phyloP scores from a whole-genome alignment of 1,139 yeast species.

The Pichia sp. region DNA sequence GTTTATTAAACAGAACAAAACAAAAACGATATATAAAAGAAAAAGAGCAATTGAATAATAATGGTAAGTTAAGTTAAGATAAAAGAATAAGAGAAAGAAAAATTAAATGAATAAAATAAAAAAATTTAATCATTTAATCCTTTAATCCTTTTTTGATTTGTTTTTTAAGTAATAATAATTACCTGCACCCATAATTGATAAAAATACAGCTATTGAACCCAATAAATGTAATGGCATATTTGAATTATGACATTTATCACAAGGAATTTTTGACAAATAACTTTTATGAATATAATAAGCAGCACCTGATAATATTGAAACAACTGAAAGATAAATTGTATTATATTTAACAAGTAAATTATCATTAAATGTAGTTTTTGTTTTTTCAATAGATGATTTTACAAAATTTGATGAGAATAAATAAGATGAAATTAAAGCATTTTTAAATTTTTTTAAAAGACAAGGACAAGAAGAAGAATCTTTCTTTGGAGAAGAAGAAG shows the following conservation, averaged over 20 bases:
- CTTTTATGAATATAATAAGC: conserved; percentile 9
- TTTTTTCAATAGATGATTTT: neutral
- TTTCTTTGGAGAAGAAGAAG: neutral
- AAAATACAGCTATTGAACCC: conserved; percentile 5
- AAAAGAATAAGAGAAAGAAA: too few species aligned
- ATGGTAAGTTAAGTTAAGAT: too few species aligned
- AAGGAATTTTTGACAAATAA: conserved; percentile 2
- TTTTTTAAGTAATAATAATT: conserved; percentile 13
- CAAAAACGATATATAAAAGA: too few species aligned
- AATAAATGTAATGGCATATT: conserved; percentile 6
- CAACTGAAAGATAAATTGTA: conserved; percentile 6
- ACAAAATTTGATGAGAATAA: neutral
- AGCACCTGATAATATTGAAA: conserved; percentile 5
- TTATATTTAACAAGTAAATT: conserved; percentile 12
- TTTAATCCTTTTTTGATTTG: conserved; percentile 3
- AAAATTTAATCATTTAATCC: neutral
- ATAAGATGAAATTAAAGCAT: neutral
- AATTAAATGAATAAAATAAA: too few species aligned
- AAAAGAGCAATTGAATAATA: too few species aligned
- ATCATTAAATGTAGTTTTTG: neutral
- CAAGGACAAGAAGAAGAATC: neutral
- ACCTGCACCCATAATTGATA: conserved; percentile 14
- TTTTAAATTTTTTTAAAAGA: neutral
- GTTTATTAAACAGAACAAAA: too few species aligned
- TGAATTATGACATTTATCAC: conserved; percentile 4